Base-by-base conservation (phyloP, 1,284 basidiomycete genomes). In the Neolentinus lepideus region DNA sequence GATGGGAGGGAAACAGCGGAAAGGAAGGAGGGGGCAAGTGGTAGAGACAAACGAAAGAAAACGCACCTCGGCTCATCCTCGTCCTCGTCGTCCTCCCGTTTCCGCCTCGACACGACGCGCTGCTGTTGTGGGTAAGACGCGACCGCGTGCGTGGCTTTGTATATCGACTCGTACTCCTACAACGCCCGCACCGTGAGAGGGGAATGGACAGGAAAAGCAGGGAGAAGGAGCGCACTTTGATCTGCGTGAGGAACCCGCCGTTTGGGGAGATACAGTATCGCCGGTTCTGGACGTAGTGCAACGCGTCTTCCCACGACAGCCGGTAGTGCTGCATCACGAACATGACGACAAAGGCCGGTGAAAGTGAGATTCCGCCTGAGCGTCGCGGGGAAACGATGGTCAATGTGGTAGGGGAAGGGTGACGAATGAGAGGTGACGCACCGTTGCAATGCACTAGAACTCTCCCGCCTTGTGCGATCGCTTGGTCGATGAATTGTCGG, bases 101-200 rank as follows among this genome's bases (percentile, higher is more conserved):
- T 90, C 64, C 88, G 77, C 55, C 86, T 75, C 25, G 77, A 67
- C 14, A 75, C 72, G 11, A 70, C 69, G 53, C 76, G 71, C 53
- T 73, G 71, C 27, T 64, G 62, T 26, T 62, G 56, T 1, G 84
- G 84, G 62, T 81, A 84, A 9, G 74, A 68, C 4, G 80, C 80
- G 24, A 88, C 76, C 1, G 85, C 84, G n/a, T 78, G 71, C 56
- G 74, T 82, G 14, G 90, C 90, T 64, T 81, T 84, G 68, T 91
- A 92, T 62, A 95, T 94, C 3, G 91, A 88, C 69, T 94, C 91
- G 61, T 94, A 95, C 73, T 94, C 90, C 89, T 92, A n/a, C n/a
- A n/a, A n/a, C n/a, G 62, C 25, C 47, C 19, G n/a, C 16, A 2
- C 29, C 11, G 11, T 35, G 6, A 52, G 4, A 58, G 3, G 27